Base-by-base conservation (phyloP, 306 rosid genomes). In the Acacia melanoxylon region DNA sequence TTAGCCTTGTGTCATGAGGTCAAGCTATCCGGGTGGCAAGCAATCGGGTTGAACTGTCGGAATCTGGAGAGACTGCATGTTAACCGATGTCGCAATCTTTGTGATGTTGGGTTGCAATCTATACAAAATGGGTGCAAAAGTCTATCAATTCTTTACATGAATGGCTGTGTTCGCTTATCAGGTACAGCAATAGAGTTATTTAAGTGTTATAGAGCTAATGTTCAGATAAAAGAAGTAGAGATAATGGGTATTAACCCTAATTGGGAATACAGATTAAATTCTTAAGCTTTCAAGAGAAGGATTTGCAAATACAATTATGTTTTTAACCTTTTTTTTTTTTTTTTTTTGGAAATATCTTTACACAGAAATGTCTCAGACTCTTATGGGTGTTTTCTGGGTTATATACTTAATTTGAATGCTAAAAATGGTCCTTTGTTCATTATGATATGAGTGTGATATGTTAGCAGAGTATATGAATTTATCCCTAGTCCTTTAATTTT, bases 1-100 rank as follows among this genome's bases (percentile, higher is more conserved):
- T 85, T 91, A 54, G 95, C 91, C 10, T 76, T 89, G 27, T 88
- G 95, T 63, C 89, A 88, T 40, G 89, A 80, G 76, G 88, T 89
- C 66, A 78, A 74, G 62, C 71, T 82, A 75, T 46, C 68, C 11
- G 91, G 93, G 66, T 91, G 93, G 96, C 83, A 68, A 35, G 88
- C 93, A 4, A 86, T 88, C 4, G 92, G 92, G 52, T 46, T 63
- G 35, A 66, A 88, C 82, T 90, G 91, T 62, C 62, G 67, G 27
- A 90, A 83, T 20, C 78, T 90, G 86, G 84, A 86, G 86, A 88
- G 31, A 69, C 84, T 92, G 33, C 93, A 92, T 8, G 96, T 92
- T 82, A 90, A 86, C 77, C 84, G 88, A 0, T 92, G 94, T 48
- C 75, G 75, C 58, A 71, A 83, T 88, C 87, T 92, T 11, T 77